Conservation (phyloP, 164 flowering plant genomes). For the Malania oleifera region DNA sequence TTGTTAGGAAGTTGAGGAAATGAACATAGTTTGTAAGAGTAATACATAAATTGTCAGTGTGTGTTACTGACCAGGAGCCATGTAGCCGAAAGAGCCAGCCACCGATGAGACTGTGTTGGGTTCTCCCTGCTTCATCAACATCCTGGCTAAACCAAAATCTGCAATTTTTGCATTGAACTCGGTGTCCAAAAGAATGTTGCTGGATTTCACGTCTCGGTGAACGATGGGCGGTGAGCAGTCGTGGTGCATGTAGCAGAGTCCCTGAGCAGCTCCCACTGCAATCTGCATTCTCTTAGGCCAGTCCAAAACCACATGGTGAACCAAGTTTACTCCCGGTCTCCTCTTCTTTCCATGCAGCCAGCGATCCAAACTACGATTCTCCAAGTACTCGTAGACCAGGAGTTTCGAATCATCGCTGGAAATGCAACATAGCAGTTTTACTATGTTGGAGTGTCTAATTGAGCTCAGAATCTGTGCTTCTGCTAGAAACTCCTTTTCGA, state of each 20-base stretch:
- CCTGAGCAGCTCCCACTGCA: conserved; percentile 68
- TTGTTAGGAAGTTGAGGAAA: background rate
- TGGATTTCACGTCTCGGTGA: conserved; percentile 74
- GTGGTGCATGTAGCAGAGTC: conserved; percentile 75
- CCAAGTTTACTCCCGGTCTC: conserved; percentile 5
- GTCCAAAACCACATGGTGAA: conserved; percentile 25
- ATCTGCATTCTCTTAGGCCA: conserved; percentile 66
- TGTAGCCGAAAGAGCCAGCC: conserved; percentile 73
- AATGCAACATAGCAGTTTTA: conserved; percentile 55
- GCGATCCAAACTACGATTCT: conserved; percentile 49
- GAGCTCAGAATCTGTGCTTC: conserved; percentile 54
- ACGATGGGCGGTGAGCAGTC: conserved; percentile 53
- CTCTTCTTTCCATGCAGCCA: conserved; percentile 50
- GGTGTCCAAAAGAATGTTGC: conserved; percentile 62
- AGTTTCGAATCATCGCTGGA: conserved; percentile 47
- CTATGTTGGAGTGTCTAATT: conserved; percentile 59
- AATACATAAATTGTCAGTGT: no score
- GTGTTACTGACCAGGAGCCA: conserved; percentile 73
- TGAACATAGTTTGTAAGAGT: background rate
- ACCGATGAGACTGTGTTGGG: conserved; percentile 38
- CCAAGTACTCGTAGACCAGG: conserved; percentile 72
- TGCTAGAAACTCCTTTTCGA: conserved; percentile 53
- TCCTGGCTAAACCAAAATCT: conserved; percentile 74
- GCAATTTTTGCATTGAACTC: conserved; percentile 65
- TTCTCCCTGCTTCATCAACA: conserved; percentile 34